Conservation (phyloP, 2,329 filamentous ascomycete genomes). For the Sporothrix curviconia region DNA sequence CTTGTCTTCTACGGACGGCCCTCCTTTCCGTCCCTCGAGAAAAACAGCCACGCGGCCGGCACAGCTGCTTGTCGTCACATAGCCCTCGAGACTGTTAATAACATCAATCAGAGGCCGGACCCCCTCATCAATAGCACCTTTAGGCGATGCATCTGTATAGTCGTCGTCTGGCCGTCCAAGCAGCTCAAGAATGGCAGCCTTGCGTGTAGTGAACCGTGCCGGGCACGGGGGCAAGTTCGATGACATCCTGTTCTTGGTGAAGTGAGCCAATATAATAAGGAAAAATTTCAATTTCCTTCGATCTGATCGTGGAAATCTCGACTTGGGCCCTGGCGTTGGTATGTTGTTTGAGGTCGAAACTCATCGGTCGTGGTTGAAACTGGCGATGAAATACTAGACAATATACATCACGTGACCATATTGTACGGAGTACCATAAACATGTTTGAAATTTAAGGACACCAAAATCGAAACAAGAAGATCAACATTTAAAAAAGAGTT, state of each 20-base stretch:
- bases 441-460: too few species aligned
- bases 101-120: slow-evolving; percentile 71
- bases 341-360: background rate
- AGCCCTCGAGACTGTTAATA: slow-evolving; percentile 67
- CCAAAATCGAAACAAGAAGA: too few species aligned
- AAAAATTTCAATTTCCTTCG: background rate
- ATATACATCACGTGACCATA: background rate
- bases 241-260: background rate
- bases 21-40: slow-evolving; percentile 61
- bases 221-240: slow-evolving; percentile 15
- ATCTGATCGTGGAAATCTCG: too few species aligned
- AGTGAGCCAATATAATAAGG: too few species aligned
- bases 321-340: too few species aligned
- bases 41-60: slow-evolving; percentile 84
- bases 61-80: slow-evolving; percentile 91
- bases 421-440: too few species aligned
- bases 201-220: slow-evolving; percentile 40
- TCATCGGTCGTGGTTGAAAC: background rate
- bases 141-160: slow-evolving; percentile 81
- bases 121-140: slow-evolving; percentile 75
- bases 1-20: background rate
- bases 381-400: slow-evolving; percentile 1
- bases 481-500: too few species aligned
- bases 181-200: slow-evolving; percentile 64
- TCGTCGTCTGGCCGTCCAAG: slow-evolving; percentile 61